Conservation (phyloP, 495 filamentous ascomycete species). For the Hyaloscypha finlandica region DNA sequence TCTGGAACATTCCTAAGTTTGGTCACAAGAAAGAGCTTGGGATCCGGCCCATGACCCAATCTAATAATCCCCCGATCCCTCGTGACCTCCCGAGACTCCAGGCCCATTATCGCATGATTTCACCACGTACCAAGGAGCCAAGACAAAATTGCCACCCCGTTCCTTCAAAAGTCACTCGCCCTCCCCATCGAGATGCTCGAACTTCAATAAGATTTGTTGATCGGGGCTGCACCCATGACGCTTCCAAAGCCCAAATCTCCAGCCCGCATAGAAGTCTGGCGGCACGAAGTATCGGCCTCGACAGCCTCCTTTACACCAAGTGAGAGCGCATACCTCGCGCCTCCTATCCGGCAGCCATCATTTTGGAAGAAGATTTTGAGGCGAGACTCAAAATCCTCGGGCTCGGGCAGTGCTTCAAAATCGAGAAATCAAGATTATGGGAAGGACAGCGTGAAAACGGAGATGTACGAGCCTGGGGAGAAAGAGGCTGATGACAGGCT, state of each 20-base stretch:
- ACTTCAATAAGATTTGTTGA: neutral
- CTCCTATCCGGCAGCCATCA: constrained; percentile 1
- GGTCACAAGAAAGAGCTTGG: neutral
- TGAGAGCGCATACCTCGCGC: neutral
- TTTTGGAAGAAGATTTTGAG: constrained; percentile 18
- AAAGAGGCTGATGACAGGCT: constrained; percentile 4
- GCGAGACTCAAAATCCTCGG: neutral
- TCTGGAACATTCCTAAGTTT: neutral
- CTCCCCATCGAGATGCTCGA: neutral
- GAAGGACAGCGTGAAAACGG: constrained; percentile 8
- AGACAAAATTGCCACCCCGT: neutral
- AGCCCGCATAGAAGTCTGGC: constrained; percentile 17
- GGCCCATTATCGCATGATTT: neutral
- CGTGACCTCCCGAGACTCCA: neutral
- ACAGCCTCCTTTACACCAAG: neutral
- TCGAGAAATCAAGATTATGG: neutral
- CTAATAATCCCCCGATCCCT: neutral
- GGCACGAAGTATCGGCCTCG: constrained; percentile 13
- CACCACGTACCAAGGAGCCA: neutral
- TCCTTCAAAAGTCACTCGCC: neutral
- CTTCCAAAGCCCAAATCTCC: constrained; percentile 1
- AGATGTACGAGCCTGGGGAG: constrained; percentile 19
- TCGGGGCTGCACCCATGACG: constrained; percentile 1
- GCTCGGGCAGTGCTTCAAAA: neutral
- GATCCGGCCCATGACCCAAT: neutral